A percentile compares a stretch with the other conserved stretches of the same genome.
phyloP scores from a whole-genome alignment of 164 flowering plant genomes.

The Protea cynaroides region DNA sequence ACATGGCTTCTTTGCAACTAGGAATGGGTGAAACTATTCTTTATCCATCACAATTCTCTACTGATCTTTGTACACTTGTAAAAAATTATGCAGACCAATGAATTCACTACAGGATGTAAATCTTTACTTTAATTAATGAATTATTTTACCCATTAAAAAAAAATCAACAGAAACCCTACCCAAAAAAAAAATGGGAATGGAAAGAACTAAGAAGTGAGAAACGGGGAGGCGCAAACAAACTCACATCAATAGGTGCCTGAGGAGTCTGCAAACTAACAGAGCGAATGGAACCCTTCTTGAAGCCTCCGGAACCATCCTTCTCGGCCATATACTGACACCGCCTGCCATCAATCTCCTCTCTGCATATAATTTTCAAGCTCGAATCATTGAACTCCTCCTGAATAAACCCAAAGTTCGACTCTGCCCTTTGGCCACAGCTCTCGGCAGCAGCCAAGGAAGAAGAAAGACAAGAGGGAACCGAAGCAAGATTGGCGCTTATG shows the following conservation, averaged over 20 bases:
- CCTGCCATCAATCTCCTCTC: constrained; percentile 79
- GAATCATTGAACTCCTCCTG: constrained; percentile 47
- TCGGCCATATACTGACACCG: constrained; percentile 74
- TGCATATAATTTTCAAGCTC: constrained; percentile 63
- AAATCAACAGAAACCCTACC: too few relatives aligned
- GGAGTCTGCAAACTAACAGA: constrained; percentile 66
- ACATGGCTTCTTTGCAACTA: too few relatives aligned
- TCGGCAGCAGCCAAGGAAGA: constrained; percentile 4
- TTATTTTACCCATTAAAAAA: too few relatives aligned
- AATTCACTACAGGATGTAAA: too few relatives aligned
- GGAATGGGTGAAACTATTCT: too few relatives aligned
- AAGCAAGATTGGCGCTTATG: constrained; percentile 75
- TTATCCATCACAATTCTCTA: too few relatives aligned
- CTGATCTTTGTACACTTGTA: too few relatives aligned
- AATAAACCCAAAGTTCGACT: constrained; percentile 25
- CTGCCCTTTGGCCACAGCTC: constrained; percentile 14
- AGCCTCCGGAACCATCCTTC: constrained; percentile 19
- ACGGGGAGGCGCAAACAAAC: constrained; percentile 4
- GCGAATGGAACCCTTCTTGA: constrained; percentile 52
- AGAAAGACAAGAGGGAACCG: constrained; percentile 23
- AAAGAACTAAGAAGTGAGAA: background rate
- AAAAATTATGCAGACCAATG: too few relatives aligned
- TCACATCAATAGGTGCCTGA: constrained; percentile 62
- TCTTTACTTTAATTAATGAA: too few relatives aligned
- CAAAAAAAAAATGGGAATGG: too few relatives aligned